These are phyloP conservation scores for Aspergillus sojae DNA, from an alignment of 2,329 filamentous ascomycete species.

Conservation along the genomic window DNA sequence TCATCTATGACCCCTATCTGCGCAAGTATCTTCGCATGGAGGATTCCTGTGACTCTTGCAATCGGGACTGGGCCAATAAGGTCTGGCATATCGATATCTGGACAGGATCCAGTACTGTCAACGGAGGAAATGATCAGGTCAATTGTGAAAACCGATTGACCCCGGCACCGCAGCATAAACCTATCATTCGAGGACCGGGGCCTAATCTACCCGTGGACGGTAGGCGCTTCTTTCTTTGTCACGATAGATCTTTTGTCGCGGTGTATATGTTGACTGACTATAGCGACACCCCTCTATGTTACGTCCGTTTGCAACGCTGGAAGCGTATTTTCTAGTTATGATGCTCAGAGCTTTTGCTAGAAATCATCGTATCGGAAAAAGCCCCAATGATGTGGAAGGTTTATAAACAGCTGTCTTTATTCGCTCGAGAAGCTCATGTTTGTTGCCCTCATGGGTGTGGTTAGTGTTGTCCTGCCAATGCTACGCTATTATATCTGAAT, in stretches of 20 bases:
- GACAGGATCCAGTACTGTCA: constrained; percentile 36
- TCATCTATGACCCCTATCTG: constrained; percentile 49
- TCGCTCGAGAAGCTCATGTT: not conserved
- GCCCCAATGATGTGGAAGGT: not conserved
- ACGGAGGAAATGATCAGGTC: constrained; percentile 38
- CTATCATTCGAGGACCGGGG: constrained; percentile 35
- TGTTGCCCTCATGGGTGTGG: not conserved
- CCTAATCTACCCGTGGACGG: constrained; percentile 35
- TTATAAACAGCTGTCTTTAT: not conserved
- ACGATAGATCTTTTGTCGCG: not conserved
- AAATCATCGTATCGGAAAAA: not conserved
- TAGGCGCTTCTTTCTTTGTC: constrained; percentile 23
- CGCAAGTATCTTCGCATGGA: constrained; percentile 48
- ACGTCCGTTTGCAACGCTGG: not conserved
- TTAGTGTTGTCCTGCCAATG: not conserved
- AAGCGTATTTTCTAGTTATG: not conserved
- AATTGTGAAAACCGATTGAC: constrained; percentile 42
- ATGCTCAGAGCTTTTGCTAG: not conserved
- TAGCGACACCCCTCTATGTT: not conserved
- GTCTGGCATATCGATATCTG: constrained; percentile 43
- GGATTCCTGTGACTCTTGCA: constrained; percentile 39
- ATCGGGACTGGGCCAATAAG: constrained; percentile 26
- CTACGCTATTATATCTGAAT: not conserved
- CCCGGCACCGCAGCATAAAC: constrained; percentile 24
- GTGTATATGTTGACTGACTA: not conserved